These are phyloP conservation scores for Gossypium bickii DNA, from an alignment of 345 rosid species.

Conservation along the genomic window DNA sequence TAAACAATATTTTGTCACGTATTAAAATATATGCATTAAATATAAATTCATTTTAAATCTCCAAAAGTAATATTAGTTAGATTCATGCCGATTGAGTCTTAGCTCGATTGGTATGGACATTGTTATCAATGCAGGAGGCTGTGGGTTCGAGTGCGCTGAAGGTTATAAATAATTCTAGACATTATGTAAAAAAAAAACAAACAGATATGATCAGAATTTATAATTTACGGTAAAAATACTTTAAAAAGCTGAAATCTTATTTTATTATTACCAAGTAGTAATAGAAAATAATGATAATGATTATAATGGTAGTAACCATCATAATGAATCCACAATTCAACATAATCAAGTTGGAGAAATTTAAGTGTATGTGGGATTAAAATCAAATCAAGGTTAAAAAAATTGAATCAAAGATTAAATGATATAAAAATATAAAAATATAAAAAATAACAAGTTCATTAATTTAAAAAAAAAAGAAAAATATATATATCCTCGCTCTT, in stretches of 20 bases:
- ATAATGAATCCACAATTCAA: constrained; percentile 6
- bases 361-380: constrained; percentile 10
- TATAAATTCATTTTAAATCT: no score
- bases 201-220: no score
- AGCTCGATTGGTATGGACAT: fast-evolving
- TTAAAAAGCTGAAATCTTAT: background rate
- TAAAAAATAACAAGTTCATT: no score
- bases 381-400: background rate
- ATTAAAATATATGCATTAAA: no score
- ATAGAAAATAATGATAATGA: background rate
- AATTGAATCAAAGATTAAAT: background rate
- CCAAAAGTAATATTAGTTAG: no score
- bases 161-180: fast-evolving
- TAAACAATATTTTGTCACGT: no score
- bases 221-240: background rate
- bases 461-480: no score
- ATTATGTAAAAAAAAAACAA: no score
- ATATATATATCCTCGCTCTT: no score
- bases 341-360: constrained; percentile 11
- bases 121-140: no score
- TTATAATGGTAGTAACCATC: background rate
- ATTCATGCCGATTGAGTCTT: no score
- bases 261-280: background rate
- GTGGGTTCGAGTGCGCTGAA: fast-evolving
- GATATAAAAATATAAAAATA: no score